Evolutionary conservation across 1,284 basidiomycete genomes (phyloP).

Genomic region (Apiotrichum mycotoxinovorans): DNA sequence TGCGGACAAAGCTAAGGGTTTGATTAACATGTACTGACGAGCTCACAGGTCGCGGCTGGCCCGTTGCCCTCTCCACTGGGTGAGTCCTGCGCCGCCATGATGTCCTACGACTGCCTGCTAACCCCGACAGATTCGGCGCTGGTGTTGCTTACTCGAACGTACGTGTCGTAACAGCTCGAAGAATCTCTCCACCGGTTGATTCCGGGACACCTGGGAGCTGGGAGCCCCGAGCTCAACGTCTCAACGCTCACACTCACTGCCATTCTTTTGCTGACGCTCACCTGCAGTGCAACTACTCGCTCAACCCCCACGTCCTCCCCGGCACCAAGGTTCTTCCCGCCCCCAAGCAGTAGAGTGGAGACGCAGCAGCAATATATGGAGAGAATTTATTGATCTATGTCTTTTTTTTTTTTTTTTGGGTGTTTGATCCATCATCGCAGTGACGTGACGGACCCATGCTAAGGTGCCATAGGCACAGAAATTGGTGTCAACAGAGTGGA

Average conservation of each 20-base stretch:
- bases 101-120: neutral
- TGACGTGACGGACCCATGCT: neutral
- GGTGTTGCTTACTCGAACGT: constrained; percentile 73
- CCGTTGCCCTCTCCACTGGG: constrained; percentile 86
- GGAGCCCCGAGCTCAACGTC: neutral
- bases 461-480: neutral
- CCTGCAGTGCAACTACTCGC: constrained; percentile 81
- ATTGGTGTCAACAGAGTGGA: constrained; percentile 3
- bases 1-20: too few relatives aligned
- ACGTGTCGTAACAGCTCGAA: constrained; percentile 14
- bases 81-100: constrained; percentile 57
- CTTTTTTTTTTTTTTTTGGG: neutral
- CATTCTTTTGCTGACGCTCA: neutral
- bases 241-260: neutral
- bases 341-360: constrained; percentile 23
- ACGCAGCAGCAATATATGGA: neutral
- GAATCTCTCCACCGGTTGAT: neutral
- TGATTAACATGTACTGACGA: constrained; percentile 4
- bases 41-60: constrained; percentile 85
- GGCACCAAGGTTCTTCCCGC: constrained; percentile 72
- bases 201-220: neutral
- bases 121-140: constrained; percentile 47
- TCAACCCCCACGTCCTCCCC: constrained; percentile 89
- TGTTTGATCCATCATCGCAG: neutral
- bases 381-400: neutral